Conservation (phyloP, 1,284 basidiomycete species). For the Golubevia pallescens region DNA sequence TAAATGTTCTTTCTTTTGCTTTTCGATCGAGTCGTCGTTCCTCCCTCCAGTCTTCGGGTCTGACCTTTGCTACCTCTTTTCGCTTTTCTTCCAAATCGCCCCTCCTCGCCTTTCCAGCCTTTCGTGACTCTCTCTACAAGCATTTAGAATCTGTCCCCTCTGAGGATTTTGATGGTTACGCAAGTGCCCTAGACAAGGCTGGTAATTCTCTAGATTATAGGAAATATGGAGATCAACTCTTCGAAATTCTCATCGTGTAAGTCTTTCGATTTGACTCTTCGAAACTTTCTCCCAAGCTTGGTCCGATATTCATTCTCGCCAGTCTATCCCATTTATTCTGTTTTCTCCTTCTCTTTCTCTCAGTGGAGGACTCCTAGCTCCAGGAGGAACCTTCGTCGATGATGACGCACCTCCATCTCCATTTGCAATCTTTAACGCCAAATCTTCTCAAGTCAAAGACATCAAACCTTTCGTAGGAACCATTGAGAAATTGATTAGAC, state of each 20-base stretch:
- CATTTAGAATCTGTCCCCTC: conserved; percentile 84
- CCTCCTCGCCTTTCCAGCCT: conserved; percentile 70
- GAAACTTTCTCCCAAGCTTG: background rate
- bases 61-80: background rate
- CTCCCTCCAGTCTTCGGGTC: background rate
- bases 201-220: conserved; percentile 88
- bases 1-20: background rate
- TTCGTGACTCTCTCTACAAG: conserved; percentile 92
- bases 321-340: background rate
- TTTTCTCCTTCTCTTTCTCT: background rate
- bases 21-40: background rate
- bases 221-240: conserved; percentile 93
- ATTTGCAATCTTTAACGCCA: conserved; percentile 82
- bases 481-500: conserved; percentile 88
- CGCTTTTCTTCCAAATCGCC: background rate
- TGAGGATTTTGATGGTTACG: conserved; percentile 81
- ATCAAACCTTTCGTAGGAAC: conserved; percentile 91
- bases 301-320: background rate
- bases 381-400: conserved; percentile 88
- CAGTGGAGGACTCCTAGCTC: conserved; percentile 86
- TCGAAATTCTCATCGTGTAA: conserved; percentile 84
- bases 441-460: conserved; percentile 21
- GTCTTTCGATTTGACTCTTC: background rate
- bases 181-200: conserved; percentile 83
- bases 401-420: conserved; percentile 80